A percentile compares a stretch with the other conserved stretches of the same genome.
phyloP scores from a whole-genome alignment of 2,329 filamentous ascomycete genomes.

The Sclerotinia trifoliorum region DNA sequence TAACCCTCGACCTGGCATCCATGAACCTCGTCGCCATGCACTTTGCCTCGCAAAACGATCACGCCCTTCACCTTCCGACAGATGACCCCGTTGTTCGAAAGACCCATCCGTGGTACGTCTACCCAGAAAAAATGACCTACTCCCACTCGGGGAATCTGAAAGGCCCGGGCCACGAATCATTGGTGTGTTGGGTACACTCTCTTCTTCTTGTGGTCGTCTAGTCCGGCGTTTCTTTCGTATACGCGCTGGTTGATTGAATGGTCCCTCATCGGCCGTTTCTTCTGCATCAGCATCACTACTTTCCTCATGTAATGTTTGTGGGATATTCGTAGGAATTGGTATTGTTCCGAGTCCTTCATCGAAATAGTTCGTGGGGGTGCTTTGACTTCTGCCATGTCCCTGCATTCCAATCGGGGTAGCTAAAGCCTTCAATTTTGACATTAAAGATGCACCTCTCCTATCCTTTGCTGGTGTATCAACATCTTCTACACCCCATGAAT shows the following conservation, averaged over 20 bases:
- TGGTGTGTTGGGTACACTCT: constrained; percentile 62
- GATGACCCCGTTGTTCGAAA: constrained; percentile 58
- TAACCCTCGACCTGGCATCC: constrained; percentile 48
- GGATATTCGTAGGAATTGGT: constrained; percentile 50
- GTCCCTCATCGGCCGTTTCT: constrained; percentile 79
- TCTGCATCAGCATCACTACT: constrained; percentile 81
- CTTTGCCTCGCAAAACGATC: constrained; percentile 57
- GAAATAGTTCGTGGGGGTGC: constrained; percentile 37
- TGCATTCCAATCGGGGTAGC: constrained; percentile 51
- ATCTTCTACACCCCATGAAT: constrained; percentile 60
- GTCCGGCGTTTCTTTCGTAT: constrained; percentile 65
- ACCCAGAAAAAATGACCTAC: constrained; percentile 48
- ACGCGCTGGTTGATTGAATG: constrained; percentile 47
- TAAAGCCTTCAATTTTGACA: constrained; percentile 75
- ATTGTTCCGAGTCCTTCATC: constrained; percentile 44
- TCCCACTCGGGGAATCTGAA: constrained; percentile 35
- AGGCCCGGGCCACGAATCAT: constrained; percentile 40
- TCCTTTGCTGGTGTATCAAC: constrained; percentile 59
- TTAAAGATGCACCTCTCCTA: constrained; percentile 64
- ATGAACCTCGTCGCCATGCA: constrained; percentile 55
- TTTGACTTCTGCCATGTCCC: constrained; percentile 47
- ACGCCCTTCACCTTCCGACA: constrained; percentile 75
- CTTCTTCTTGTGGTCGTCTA: constrained; percentile 54
- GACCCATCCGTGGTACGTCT: constrained; percentile 63
- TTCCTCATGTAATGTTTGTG: constrained; percentile 54